Percentiles rank a stretch among this genome's conserved stretches.
These are phyloP conservation scores for Leccinum imitatum DNA, from an alignment of 768 basidiomycete species.

Conservation along the genomic window DNA sequence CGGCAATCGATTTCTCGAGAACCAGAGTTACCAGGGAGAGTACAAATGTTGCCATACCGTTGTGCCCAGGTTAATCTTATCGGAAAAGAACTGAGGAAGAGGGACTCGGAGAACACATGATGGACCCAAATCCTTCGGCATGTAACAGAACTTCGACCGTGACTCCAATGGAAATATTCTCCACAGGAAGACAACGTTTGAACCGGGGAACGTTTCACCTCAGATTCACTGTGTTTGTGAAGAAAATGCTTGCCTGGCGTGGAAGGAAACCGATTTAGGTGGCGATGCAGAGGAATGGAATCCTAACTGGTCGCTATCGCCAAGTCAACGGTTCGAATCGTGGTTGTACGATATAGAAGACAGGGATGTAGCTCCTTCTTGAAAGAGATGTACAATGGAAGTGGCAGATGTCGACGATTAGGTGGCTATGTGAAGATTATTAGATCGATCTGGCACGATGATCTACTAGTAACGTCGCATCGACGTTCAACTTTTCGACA, in stretches of 20 bases:
- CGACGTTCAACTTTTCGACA: not conserved
- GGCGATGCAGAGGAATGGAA: not conserved
- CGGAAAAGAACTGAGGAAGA: not conserved
- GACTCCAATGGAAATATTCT: not conserved
- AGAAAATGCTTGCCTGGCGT: not conserved
- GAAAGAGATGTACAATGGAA: not conserved
- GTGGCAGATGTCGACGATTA: not conserved
- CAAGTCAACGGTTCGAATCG: not conserved
- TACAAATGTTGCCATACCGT: not conserved
- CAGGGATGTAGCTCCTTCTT: not conserved
- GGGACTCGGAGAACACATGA: too few relatives aligned
- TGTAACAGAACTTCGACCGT: too few relatives aligned
- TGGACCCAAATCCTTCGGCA: not conserved
- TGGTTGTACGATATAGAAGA: not conserved
- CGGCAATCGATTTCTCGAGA: not conserved
- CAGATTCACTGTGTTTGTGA: not conserved
- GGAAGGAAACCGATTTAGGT: not conserved
- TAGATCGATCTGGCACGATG: not conserved
- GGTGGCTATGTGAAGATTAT: not conserved
- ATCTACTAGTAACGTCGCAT: not conserved
- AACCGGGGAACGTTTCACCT: not conserved
- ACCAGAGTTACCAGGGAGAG: not conserved
- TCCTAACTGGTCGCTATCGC: not conserved
- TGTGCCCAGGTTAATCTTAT: not conserved
- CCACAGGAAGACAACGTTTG: not conserved